Evolutionary conservation across 805 yeast species (phyloP).

Genomic region (Cyberlindnera lachancei): DNA sequence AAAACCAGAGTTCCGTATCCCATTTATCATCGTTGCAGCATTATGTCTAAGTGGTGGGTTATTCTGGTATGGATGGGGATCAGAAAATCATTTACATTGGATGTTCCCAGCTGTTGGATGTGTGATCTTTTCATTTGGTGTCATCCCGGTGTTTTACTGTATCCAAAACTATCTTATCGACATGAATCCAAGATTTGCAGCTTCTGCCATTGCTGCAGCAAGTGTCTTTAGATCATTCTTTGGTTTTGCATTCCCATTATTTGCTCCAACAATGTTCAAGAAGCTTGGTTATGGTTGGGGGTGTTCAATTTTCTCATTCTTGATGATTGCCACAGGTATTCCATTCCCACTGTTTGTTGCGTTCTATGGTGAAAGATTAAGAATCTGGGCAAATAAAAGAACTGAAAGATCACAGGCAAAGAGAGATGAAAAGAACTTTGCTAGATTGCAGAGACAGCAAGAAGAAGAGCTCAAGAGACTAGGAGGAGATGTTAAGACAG

Average conservation of each 20-base stretch:
- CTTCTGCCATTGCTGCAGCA: constrained; percentile 64
- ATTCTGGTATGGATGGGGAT: constrained; percentile 70
- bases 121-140: constrained; percentile 48
- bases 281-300: constrained; percentile 66
- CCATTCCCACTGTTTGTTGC: constrained; percentile 59
- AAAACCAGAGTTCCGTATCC: constrained; percentile 56
- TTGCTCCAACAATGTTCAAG: constrained; percentile 51
- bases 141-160: constrained; percentile 61
- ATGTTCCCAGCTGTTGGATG: constrained; percentile 58
- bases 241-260: constrained; percentile 65
- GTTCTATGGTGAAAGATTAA: constrained; percentile 47
- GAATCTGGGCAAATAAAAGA: constrained; percentile 50
- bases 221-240: constrained; percentile 58
- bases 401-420: constrained; percentile 39
- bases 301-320: constrained; percentile 50
- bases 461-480: constrained; percentile 7
- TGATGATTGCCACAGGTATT: constrained; percentile 51
- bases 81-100: constrained; percentile 48
- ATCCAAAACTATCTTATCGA: constrained; percentile 64
- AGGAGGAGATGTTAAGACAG: too few relatives aligned
- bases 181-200: constrained; percentile 60
- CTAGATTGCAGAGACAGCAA: constrained; percentile 20
- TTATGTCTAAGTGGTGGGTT: constrained; percentile 51
- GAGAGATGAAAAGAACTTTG: constrained; percentile 36
- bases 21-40: constrained; percentile 42